These are phyloP conservation scores for Quercus gilva DNA, from an alignment of 306 rosid species.

Conservation along the genomic window DNA sequence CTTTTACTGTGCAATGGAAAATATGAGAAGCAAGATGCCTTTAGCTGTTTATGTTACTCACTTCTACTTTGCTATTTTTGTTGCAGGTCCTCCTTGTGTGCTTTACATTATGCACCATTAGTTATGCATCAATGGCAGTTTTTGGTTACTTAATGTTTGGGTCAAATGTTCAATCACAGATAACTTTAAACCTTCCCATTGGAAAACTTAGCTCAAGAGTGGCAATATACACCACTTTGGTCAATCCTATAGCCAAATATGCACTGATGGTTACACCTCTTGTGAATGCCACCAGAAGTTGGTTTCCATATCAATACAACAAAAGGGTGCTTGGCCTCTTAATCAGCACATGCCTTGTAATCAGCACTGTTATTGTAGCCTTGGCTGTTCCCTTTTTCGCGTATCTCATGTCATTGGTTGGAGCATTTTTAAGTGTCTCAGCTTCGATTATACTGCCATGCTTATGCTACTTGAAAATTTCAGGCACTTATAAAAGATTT, in stretches of 20 bases:
- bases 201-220: conserved; percentile 53
- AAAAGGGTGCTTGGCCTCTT: conserved; percentile 26
- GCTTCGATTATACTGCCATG: conserved; percentile 69
- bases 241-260: conserved; percentile 70
- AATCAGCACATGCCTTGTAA: conserved; percentile 35
- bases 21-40: neutral
- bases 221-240: conserved; percentile 71
- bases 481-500: conserved; percentile 33
- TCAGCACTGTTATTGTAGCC: conserved; percentile 49
- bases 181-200: conserved; percentile 63
- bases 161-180: conserved; percentile 48
- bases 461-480: conserved; percentile 67
- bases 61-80: neutral
- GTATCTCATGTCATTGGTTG: conserved; percentile 62
- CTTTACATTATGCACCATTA: conserved; percentile 47
- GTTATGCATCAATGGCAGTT: conserved; percentile 74
- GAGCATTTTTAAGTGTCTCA: conserved; percentile 61
- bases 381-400: conserved; percentile 52
- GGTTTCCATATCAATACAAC: conserved; percentile 34
- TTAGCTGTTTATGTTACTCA: neutral
- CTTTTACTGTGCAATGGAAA: too few relatives aligned
- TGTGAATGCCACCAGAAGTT: conserved; percentile 43
- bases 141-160: conserved; percentile 81
- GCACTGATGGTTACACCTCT: conserved; percentile 74
- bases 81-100: conserved; percentile 65